Base-by-base conservation (phyloP, 371 early-diverging fungal genomes). In the Haplosporangium sp. region DNA sequence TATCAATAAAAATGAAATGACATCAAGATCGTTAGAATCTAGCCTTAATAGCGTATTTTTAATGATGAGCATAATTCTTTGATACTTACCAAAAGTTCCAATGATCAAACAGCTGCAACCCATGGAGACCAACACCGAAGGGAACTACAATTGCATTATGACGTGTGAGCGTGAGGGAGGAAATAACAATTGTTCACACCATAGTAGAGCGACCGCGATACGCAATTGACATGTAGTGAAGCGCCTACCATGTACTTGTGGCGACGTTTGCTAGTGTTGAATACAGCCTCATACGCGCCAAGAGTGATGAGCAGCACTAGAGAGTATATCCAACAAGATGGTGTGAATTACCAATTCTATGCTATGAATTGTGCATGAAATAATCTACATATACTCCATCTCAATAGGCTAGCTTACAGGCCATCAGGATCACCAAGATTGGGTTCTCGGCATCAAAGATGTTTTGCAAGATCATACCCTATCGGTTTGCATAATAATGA, bases 401-500 rank as follows among this genome's bases (percentile, higher is more conserved):
- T 20, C 20, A 12, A 57, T 0, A 69, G 6, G 43, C 18, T 7
- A 13, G 74, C 81, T 82, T 84, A 84, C 86, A 70, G 41, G 89
- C 83, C 87, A 92, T 88, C 9, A 86, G 68, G 54, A 91, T 65
- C 11, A 89, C 86, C 13, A 89, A 55, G 11, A 81, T 54, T 0
- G 89, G 87, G 55, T 85, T 84, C 14, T 85, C 74, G 29, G 89
- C 87, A 61, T 85, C 84, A 69, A 92, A 92, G 29, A 92, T 84
- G 58, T 85, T 85, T 72, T 91, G 83, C 40, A 92, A 73, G 13
- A 92, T 82, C 51, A 84, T 80, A 3, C 91, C 92, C 82, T 89
- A 79, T 11, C 18, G 38, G 29, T 46, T 43, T 29, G 29, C n/a
- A 45, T 9, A 29, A 21, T 4, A 16, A 37, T 37, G 38, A 23